Evolutionary conservation across 257 asterid genomes (phyloP).

Genomic region (Cruciata laevipes): DNA sequence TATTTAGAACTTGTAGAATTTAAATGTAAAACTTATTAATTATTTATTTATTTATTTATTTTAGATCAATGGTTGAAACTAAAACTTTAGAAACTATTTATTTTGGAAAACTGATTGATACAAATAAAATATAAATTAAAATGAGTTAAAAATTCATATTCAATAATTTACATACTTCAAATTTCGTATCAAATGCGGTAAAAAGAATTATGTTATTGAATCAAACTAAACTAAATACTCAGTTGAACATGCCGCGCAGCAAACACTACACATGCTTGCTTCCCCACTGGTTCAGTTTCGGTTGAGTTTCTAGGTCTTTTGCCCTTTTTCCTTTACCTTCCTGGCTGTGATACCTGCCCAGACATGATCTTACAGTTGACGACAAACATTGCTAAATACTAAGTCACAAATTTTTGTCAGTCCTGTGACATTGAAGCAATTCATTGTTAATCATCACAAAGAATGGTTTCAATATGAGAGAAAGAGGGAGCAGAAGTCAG

Average conservation of each 20-base stretch:
- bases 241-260: constrained; percentile 74
- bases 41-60: no score
- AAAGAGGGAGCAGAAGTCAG: not conserved
- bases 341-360: constrained; percentile 35
- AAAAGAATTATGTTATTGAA: no score
- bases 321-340: constrained; percentile 62
- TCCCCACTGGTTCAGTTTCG: constrained; percentile 20
- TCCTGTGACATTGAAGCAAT: constrained; percentile 40
- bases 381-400: constrained; percentile 79
- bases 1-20: no score
- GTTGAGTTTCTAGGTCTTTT: constrained; percentile 18
- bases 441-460: not conserved
- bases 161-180: no score
- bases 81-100: no score
- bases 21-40: no score
- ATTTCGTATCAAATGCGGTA: no score
- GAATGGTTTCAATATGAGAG: not conserved
- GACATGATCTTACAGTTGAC: constrained; percentile 58
- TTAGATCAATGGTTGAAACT: no score
- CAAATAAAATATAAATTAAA: no score
- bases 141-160: no score
- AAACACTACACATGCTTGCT: constrained; percentile 49
- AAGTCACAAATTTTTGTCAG: constrained; percentile 62
- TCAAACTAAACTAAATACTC: no score
- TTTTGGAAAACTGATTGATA: no score